These are phyloP conservation scores for Stephania cephalantha DNA, from an alignment of 164 flowering plant species.

Conservation along the genomic window DNA sequence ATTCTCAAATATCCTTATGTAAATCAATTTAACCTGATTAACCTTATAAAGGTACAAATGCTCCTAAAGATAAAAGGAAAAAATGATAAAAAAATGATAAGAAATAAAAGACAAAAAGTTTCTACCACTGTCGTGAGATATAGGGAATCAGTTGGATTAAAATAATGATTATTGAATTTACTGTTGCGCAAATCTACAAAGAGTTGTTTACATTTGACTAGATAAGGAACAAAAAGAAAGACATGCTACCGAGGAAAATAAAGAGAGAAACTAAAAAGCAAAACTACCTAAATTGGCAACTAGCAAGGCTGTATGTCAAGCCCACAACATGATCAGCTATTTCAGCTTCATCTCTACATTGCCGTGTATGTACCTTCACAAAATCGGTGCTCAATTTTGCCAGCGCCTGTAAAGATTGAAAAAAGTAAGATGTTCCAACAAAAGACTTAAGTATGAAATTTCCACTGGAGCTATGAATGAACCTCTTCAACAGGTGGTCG, in stretches of 20 bases:
- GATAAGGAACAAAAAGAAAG: not conserved
- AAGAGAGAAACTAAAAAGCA: not conserved
- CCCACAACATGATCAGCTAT: slow-evolving; percentile 93
- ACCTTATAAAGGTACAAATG: no score
- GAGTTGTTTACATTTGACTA: not conserved
- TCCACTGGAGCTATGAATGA: slow-evolving; percentile 1
- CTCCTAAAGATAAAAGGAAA: not conserved
- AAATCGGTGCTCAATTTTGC: slow-evolving; percentile 67
- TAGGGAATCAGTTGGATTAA: not conserved
- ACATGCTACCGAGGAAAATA: not conserved
- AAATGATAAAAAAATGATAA: not conserved
- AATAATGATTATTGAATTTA: not conserved
- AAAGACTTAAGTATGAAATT: not conserved
- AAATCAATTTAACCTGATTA: not conserved
- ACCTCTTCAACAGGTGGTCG: slow-evolving; percentile 95
- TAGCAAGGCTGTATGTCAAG: slow-evolving; percentile 75
- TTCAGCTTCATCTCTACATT: slow-evolving; percentile 89
- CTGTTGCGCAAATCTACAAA: not conserved
- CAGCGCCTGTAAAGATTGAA: slow-evolving; percentile 41
- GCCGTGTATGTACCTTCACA: slow-evolving; percentile 68
- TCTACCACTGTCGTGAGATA: not conserved
- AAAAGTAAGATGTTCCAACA: slow-evolving; percentile 2
- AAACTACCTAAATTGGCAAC: slow-evolving; percentile 76
- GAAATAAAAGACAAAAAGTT: not conserved
- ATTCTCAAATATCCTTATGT: no score